Base-by-base conservation (phyloP, 208 protist genomes). In the Leishmania tarentolae region DNA sequence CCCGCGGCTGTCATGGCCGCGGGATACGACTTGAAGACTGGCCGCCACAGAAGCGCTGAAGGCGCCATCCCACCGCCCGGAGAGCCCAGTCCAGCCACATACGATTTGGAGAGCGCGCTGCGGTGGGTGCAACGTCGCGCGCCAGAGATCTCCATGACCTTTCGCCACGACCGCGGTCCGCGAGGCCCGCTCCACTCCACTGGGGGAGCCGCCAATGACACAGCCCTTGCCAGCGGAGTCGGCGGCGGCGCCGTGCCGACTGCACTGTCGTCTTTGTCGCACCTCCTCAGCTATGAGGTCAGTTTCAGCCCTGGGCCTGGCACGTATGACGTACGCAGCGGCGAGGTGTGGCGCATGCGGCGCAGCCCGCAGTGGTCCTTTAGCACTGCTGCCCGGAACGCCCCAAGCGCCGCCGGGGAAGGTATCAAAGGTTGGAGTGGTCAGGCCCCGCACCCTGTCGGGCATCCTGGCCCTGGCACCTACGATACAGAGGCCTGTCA, bases 221-320 rank as follows among this genome's bases (percentile, higher is more conserved):
- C 8, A 46, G 15, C 0, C 50, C 72, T 76, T 61, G 15, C 56
- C 8, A 35, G 56, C 56, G 50, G 52, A 21, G 50, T 76, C n/a
- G 35, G 24, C 74, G 42, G 37, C 13, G 56, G 50, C 19, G 72
- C 72, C 21, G 35, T 50, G n/a, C 15, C n/a, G 8, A 52, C 4
- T 5, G 11, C 46, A 7, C 50, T 57, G 0, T 11, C 72, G 8
- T 11, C 11, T 9, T 28, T 52, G 31, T 15, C 72, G 31, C 50
- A 24, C 15, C 52, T 46, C 31, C 24, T 76, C 50, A 31, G 52
- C 50, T 47, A 31, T 35, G 72, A 76, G 50, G 35, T 24, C 47
- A 5, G 50, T 7, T 40, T 75, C 8, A 15, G 77, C 66, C 89
- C 89, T 24, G 89, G 89, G 4, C 89, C 89, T 5, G 89, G 85